phyloP scores from a whole-genome alignment of 768 basidiomycete species.

The Leccinum imitatum region DNA sequence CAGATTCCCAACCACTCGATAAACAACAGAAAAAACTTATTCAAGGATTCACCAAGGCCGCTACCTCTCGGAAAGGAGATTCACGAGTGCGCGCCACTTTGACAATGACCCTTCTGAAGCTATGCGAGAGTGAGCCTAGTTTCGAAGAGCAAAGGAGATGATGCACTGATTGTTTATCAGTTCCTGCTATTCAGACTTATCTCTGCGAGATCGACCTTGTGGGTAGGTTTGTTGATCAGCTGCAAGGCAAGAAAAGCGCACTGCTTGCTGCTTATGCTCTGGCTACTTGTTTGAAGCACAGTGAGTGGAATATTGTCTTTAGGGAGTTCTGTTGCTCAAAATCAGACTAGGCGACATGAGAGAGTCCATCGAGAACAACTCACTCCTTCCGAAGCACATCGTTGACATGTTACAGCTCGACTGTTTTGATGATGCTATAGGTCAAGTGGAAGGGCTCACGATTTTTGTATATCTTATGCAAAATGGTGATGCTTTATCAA shows the following conservation, averaged over 20 bases:
- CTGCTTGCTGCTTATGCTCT: constrained; percentile 25
- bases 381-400: constrained; percentile 9
- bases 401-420: constrained; percentile 20
- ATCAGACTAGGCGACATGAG: constrained; percentile 15
- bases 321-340: not conserved
- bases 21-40: too few species aligned
- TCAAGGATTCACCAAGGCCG: too few species aligned
- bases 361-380: constrained; percentile 2
- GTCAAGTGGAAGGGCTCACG: constrained; percentile 25
- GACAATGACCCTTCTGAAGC: too few species aligned
- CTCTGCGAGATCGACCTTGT: constrained; percentile 9
- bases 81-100: too few species aligned
- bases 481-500: constrained; percentile 8
- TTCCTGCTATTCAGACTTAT: not conserved
- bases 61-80: too few species aligned
- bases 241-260: constrained; percentile 15
- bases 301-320: constrained; percentile 5
- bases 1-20: too few species aligned
- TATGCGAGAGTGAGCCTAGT: too few species aligned
- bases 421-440: constrained; percentile 26
- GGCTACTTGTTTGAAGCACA: constrained; percentile 11
- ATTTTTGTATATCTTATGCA: constrained; percentile 23
- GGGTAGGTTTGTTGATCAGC: constrained; percentile 15
- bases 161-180: constrained; percentile 10
- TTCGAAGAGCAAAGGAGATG: too few species aligned